Evolutionary conservation across 1,139 yeast genomes (phyloP).

Genomic region (Lodderomyces theae): DNA sequence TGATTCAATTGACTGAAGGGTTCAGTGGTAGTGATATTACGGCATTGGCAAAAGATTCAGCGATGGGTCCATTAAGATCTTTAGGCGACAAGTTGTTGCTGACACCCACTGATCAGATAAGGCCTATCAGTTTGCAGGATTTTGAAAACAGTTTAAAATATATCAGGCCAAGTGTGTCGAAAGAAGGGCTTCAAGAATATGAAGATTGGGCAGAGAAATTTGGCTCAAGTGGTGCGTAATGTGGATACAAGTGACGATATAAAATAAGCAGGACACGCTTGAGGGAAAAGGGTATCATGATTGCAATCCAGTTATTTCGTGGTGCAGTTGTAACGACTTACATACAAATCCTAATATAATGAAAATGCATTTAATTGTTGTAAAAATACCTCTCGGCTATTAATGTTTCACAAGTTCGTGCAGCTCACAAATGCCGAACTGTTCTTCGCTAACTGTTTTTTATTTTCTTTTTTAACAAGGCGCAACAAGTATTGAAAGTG

Average conservation of each 20-base stretch:
- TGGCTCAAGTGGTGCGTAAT: slow-evolving; percentile 82
- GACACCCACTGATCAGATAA: slow-evolving; percentile 81
- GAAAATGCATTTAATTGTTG: neutral
- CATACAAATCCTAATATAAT: neutral
- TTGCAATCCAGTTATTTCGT: neutral
- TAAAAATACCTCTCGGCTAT: no score
- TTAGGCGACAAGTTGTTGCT: slow-evolving; percentile 83
- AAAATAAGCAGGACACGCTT: no score
- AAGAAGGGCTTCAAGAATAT: slow-evolving; percentile 70
- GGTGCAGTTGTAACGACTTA: neutral
- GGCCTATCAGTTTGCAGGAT: slow-evolving; percentile 76
- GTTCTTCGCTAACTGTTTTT: no score
- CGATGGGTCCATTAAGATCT: slow-evolving; percentile 94
- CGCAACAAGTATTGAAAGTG: no score
- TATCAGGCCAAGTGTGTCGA: slow-evolving; percentile 88
- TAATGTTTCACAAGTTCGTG: no score
- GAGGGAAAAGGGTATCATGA: no score
- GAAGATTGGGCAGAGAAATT: slow-evolving; percentile 90
- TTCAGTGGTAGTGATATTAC: slow-evolving; percentile 94
- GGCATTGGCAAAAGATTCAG: slow-evolving; percentile 95
- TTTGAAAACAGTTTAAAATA: slow-evolving; percentile 75
- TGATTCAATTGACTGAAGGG: slow-evolving; percentile 69
- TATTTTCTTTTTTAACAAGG: no score
- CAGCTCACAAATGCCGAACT: no score
- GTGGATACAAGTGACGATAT: no score